Evolutionary conservation across 768 basidiomycete genomes (phyloP), one percentile per base, ranked within the genome.

Genomic region (Boletus coccyginus): DNA sequence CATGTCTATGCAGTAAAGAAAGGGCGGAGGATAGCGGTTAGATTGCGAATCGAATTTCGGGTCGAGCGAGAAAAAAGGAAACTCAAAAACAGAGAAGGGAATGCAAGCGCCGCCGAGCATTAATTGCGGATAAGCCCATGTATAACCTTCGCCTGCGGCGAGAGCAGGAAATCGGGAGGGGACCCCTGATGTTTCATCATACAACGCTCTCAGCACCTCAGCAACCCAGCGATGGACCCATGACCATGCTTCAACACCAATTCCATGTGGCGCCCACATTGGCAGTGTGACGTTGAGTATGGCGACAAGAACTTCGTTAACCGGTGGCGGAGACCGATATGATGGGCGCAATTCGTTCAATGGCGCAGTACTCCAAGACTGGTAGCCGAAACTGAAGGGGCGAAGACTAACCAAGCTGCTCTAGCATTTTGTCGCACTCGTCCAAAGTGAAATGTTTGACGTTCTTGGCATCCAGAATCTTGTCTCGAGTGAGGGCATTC

Each of bases 341-440:
- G 73, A 63, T 50, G 54, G 71, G 76, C 78, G 73, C 77, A 77
- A 80, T 76, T 78, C 56, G 63, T 60, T 68, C 77, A 81, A 80
- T 67, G 76, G 73, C 68, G 77, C 77, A 74, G 54, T 36, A 69
- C 55, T 39, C 67, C 62, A 69, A 65, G 67, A 65, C 50, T 73
- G 70, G 77, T 76, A 78, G 83, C 82, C 82, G 80, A 87, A 88
- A 85, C 79, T 82, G 87, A 81, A 87, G 58, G 64, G 67, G 63
- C 68, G 65, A 62, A 66, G 84, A 99, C 97, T 98, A 92, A 99
- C 97, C 97, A 80, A 99, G 94, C 86, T 94, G 91, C 84, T 99
- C 97, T 73, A 99, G 90, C 94, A 99, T 98, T 86, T 99, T 99
- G 84, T 99, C 97, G 84, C 97, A 99, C 80, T 99, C 97, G 84